These are phyloP conservation scores for Lactuca sativa DNA, from an alignment of 129 eudicot genomes.

Conservation along the genomic window DNA sequence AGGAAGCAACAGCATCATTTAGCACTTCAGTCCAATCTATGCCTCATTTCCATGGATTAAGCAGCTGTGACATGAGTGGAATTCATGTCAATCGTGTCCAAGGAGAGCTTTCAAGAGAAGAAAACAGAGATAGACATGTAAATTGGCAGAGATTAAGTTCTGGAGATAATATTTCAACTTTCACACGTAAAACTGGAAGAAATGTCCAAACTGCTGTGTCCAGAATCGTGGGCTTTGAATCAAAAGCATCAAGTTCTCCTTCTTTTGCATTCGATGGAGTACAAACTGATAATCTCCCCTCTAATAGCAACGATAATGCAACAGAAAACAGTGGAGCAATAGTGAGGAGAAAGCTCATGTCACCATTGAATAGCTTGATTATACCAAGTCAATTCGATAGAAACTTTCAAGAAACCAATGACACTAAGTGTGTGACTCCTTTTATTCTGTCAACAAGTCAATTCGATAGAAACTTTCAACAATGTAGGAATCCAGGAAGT, in stretches of 20 bases:
- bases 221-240: constrained; percentile 90
- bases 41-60: constrained; percentile 43
- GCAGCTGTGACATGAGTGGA: constrained; percentile 62
- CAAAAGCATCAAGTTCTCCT: constrained; percentile 37
- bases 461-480: constrained; percentile 31
- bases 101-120: constrained; percentile 36
- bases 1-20: constrained; percentile 69
- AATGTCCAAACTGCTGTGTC: constrained; percentile 60
- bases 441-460: constrained; percentile 31
- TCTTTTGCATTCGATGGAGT: constrained; percentile 32
- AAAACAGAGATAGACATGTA: constrained; percentile 53
- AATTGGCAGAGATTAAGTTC: constrained; percentile 49
- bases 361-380: constrained; percentile 64
- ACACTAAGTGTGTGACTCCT: constrained; percentile 28
- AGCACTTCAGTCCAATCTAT: constrained; percentile 63
- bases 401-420: constrained; percentile 30
- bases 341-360: constrained; percentile 62
- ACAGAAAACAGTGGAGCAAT: constrained; percentile 39
- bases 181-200: constrained; percentile 34
- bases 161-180: constrained; percentile 37
- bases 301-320: constrained; percentile 20
- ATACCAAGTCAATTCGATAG: constrained; percentile 45
- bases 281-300: constrained; percentile 20
- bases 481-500: constrained; percentile 31
- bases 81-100: constrained; percentile 42